Conservation (phyloP, 805 yeast species). For the Ogataea kodamae region DNA sequence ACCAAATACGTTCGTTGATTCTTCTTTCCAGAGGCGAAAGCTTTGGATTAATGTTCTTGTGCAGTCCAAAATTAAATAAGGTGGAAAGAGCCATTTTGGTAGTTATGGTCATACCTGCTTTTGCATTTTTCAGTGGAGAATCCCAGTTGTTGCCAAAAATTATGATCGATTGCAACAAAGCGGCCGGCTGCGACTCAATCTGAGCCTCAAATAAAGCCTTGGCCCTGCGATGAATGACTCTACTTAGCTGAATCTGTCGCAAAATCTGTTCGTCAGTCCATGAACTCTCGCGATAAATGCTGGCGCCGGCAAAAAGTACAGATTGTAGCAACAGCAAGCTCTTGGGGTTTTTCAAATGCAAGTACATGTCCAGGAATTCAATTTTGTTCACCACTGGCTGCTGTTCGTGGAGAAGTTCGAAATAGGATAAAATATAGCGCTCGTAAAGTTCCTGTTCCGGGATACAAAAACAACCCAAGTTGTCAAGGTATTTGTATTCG, state of each 20-base stretch:
- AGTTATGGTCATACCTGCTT: conserved; percentile 58
- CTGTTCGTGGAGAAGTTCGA: conserved; percentile 61
- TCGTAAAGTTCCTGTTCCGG: conserved; percentile 59
- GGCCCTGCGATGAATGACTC: conserved; percentile 66
- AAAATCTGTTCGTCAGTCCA: conserved; percentile 40
- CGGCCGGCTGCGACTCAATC: conserved; percentile 61
- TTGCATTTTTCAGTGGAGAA: conserved; percentile 64
- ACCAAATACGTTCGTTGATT: conserved; percentile 68
- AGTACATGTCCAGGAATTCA: conserved; percentile 55
- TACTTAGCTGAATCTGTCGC: conserved; percentile 36
- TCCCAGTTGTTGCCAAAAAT: conserved; percentile 71
- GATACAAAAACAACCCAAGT: conserved; percentile 60
- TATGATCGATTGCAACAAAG: conserved; percentile 57
- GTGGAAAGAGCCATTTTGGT: conserved; percentile 61
- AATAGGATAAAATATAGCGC: conserved; percentile 59
- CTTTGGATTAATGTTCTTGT: conserved; percentile 38
- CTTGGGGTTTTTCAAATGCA: conserved; percentile 54
- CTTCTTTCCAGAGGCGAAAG: conserved; percentile 29
- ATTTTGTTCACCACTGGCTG: conserved; percentile 66
- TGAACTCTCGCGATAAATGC: conserved; percentile 53
- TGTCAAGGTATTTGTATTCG: conserved; percentile 22
- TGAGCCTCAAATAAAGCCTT: conserved; percentile 70
- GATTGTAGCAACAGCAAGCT: conserved; percentile 62
- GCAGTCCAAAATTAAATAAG: conserved; percentile 77
- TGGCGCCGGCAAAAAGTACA: conserved; percentile 64